A percentile compares a stretch with the other conserved stretches of the same genome.
These are phyloP conservation scores for Suillus discolor DNA, from an alignment of 768 basidiomycete species.

Conservation along the genomic window DNA sequence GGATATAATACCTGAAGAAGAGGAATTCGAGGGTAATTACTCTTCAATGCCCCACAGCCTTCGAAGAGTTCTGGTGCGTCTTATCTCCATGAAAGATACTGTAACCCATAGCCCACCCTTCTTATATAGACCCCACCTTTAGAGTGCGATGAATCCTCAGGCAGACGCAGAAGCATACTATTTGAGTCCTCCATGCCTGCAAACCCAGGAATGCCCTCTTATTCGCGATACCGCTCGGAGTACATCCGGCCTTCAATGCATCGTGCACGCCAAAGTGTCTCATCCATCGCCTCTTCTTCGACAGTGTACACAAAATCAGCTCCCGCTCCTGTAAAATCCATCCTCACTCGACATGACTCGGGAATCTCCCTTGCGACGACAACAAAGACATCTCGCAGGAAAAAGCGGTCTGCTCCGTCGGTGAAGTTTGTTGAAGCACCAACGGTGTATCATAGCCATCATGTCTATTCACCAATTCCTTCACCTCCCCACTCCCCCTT, in stretches of 20 bases:
- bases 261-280: constrained; percentile 39
- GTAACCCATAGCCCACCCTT: background rate
- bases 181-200: constrained; percentile 22
- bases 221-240: constrained; percentile 23
- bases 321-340: constrained; percentile 53
- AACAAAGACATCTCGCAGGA: constrained; percentile 28
- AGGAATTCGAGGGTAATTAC: constrained; percentile 25
- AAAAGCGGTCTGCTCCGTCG: constrained; percentile 42
- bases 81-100: constrained; percentile 2
- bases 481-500: constrained; percentile 20
- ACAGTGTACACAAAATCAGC: constrained; percentile 27
- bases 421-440: constrained; percentile 75
- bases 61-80: constrained; percentile 30
- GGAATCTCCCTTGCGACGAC: constrained; percentile 46
- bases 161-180: constrained; percentile 30
- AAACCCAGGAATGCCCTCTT: constrained; percentile 5
- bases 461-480: constrained; percentile 22
- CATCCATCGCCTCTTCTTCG: constrained; percentile 40
- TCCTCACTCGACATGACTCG: constrained; percentile 54
- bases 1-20: constrained; percentile 31
- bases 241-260: constrained; percentile 20
- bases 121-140: constrained; percentile 26
- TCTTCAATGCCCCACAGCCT: constrained; percentile 31
- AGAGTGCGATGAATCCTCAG: constrained; percentile 11
- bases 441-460: constrained; percentile 55